Percentiles rank a stretch among this genome's conserved stretches.
Conservation (phyloP, 176 grass and related monocot genomes). For the Metroxylon sagu region DNA sequence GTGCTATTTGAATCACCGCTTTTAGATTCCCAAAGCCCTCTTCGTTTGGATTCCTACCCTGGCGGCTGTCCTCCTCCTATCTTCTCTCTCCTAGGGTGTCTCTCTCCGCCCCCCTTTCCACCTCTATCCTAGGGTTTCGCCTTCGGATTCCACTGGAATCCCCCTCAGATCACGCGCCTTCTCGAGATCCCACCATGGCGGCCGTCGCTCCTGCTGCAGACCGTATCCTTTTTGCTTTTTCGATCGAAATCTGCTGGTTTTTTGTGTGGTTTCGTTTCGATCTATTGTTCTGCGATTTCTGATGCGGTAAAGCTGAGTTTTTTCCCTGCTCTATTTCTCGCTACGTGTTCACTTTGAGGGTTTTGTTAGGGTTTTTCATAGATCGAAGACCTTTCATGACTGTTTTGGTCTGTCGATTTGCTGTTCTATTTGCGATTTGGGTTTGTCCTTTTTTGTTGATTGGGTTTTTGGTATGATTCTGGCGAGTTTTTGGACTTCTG, state of each 20-base stretch:
- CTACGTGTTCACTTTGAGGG: not conserved
- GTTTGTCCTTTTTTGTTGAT: not conserved
- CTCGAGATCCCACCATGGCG: slow-evolving; percentile 25
- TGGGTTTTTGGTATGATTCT: not conserved
- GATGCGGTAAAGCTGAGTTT: too few species aligned
- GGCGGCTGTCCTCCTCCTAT: slow-evolving; percentile 42
- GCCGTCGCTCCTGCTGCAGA: slow-evolving; percentile 55
- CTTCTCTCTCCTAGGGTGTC: slow-evolving; percentile 57
- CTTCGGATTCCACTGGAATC: slow-evolving; percentile 9
- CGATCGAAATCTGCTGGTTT: not conserved
- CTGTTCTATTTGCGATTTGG: slow-evolving; percentile 1
- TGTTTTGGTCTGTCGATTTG: not conserved
- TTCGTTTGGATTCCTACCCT: not conserved
- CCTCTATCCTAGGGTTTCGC: not conserved
- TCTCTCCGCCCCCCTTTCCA: slow-evolving; percentile 15
- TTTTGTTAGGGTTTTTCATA: not conserved
- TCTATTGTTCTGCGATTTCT: too few species aligned
- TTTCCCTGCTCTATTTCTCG: too few species aligned
- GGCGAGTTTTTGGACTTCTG: too few species aligned
- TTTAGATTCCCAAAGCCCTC: slow-evolving; percentile 37
- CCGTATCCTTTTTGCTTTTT: slow-evolving; percentile 62
- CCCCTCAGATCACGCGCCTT: too few species aligned
- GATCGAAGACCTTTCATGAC: not conserved
- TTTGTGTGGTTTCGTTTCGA: not conserved
- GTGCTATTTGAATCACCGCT: slow-evolving; percentile 67